Base-by-base conservation (phyloP, 495 filamentous ascomycete genomes). In the Penicillium coprophilum region DNA sequence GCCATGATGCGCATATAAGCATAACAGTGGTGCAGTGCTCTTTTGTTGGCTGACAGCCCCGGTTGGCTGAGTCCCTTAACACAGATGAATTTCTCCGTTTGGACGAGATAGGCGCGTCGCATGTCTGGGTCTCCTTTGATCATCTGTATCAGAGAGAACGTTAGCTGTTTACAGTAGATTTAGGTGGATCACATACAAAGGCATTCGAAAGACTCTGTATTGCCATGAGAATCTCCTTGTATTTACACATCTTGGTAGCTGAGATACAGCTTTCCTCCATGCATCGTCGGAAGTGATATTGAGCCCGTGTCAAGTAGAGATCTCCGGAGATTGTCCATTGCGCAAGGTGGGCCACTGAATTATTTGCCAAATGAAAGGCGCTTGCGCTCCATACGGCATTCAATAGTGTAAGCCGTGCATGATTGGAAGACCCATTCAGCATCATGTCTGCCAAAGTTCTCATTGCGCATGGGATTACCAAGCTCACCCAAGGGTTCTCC, bases 1-100 rank as follows among this genome's bases (percentile, higher is more conserved):
- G 64, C 58, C 58, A 67, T 64, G 21, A 67, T 67, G 13, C 64
- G 58, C 61, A 67, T 67, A 19, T 59, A 67, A 4, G 61, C 61
- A 36, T 67, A 67, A 47, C 61, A 64, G 32, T 64, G 64, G 27
- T 67, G 61, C 5, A 64, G 23, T 4, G 61, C 47, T 34, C 64
- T 56, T 34, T 56, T 58, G 21, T 66, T 66, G 5, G 51, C 27
- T 5, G 64, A 66, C 0, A 66, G 39, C 1, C 11, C 59, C 2
- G 55, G 48, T 24, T 59, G 45, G 13, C 48, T 61, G 21, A 66
- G 56, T 10, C 58, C 61, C 19, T 59, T 61, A 21, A 52, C 39
- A 10, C 30, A 41, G 28, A 67, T 67, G 21, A 64, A 59, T 31
- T 56, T 61, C 17, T 61, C 61, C 0, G 61, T 62, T 51, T 64